Percentiles rank a stretch among this genome's conserved stretches.
Conservation (phyloP, 164 flowering plant genomes). For the Houttuynia cordata region DNA sequence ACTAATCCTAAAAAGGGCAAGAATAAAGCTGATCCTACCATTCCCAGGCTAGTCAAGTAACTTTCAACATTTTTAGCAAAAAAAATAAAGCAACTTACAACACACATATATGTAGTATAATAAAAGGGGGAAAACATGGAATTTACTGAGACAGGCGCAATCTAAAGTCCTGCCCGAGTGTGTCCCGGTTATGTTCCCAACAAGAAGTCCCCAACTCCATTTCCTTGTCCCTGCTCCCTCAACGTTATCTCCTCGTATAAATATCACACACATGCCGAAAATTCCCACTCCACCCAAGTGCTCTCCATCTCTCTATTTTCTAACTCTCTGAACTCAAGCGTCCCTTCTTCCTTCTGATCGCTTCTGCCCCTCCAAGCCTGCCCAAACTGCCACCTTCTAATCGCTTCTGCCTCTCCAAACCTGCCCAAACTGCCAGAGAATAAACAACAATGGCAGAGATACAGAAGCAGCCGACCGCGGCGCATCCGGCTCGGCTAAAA, state of each 20-base stretch:
- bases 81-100: background rate
- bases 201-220: too few species aligned
- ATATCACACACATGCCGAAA: background rate
- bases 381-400: too few species aligned
- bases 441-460: conserved; percentile 31
- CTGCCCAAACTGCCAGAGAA: background rate
- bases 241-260: conserved; percentile 3
- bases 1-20: background rate
- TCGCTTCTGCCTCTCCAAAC: conserved; percentile 3
- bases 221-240: too few species aligned
- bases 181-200: conserved; percentile 38
- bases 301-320: background rate
- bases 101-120: too few species aligned
- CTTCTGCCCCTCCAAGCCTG: background rate
- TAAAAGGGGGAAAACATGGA: background rate
- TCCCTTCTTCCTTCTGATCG: background rate
- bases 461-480: conserved; percentile 15
- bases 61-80: too few species aligned
- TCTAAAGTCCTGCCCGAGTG: conserved; percentile 20
- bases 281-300: background rate
- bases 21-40: background rate
- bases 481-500: conserved; percentile 25
- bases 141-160: conserved; percentile 14
- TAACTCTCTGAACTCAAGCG: background rate
- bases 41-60: conserved; percentile 2